Conservation (phyloP, 306 rosid genomes). For the Cajanus cajan region DNA sequence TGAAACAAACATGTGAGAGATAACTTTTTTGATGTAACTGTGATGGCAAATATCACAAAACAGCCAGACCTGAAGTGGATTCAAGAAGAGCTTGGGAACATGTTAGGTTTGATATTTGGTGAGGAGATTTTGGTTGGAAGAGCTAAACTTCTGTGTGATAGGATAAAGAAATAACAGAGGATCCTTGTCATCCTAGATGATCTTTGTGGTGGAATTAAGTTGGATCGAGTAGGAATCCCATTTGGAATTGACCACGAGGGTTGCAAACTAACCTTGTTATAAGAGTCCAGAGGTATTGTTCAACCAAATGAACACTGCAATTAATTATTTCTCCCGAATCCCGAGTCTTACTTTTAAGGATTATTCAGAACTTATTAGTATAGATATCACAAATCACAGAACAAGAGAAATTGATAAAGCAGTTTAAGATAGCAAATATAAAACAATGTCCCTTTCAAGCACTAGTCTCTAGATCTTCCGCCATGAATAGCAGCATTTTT, state of each 20-base stretch:
- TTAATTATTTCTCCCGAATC: not conserved
- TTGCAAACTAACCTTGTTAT: not conserved
- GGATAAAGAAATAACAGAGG: not conserved
- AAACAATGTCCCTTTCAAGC: not conserved
- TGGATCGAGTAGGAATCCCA: constrained; percentile 2
- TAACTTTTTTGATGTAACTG: not conserved
- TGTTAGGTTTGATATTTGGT: not conserved
- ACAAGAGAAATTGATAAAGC: not conserved
- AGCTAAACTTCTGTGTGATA: not conserved
- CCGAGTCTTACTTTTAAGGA: not conserved
- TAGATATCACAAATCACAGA: not conserved
- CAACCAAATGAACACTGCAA: constrained; percentile 10
- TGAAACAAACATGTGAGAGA: not conserved
- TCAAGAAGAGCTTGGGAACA: not conserved
- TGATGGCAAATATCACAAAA: not conserved
- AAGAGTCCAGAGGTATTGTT: not conserved
- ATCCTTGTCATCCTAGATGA: not conserved
- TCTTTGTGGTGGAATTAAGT: not conserved
- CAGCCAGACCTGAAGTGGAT: not conserved
- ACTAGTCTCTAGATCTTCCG: not conserved
- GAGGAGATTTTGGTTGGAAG: not conserved
- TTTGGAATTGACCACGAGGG: not conserved
- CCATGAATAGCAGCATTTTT: not conserved
- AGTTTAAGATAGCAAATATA: not conserved
- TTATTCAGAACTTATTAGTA: not conserved